Conservation (phyloP, 176 grass and related monocot genomes). For the Eragrostis nindensis region DNA sequence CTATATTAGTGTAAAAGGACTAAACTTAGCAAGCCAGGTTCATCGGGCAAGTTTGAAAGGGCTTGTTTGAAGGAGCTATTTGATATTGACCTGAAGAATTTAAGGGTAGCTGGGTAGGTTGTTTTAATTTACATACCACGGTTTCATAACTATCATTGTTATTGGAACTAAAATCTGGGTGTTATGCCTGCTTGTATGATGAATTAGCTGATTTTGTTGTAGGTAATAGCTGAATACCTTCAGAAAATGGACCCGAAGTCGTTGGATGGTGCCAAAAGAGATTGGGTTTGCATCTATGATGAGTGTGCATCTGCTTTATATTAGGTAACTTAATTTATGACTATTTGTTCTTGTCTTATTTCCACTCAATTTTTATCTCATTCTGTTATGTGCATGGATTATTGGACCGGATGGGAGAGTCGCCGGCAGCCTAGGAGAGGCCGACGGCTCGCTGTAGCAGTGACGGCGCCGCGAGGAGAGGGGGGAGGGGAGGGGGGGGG, state of each 20-base stretch:
- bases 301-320: constrained; percentile 94
- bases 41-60: constrained; percentile 88
- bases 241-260: constrained; percentile 97
- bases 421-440: no score
- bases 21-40: constrained; percentile 77
- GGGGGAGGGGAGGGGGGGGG: no score
- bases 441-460: no score
- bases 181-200: constrained; percentile 17
- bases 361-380: constrained; percentile 18
- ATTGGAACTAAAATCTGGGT: constrained; percentile 16
- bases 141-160: background rate
- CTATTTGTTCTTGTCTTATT: background rate
- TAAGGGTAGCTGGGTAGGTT: constrained; percentile 70
- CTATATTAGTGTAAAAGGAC: constrained; percentile 23
- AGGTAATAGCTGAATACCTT: constrained; percentile 99
- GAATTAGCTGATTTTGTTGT: constrained; percentile 40
- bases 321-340: constrained; percentile 57
- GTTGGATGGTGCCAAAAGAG: constrained; percentile 88
- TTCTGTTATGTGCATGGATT: no score
- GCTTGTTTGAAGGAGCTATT: constrained; percentile 88
- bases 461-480: no score
- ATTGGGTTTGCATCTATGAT: constrained; percentile 99
- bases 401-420: no score
- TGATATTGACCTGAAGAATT: constrained; percentile 99
- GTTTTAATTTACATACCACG: no score